Base-by-base conservation (phyloP, 176 grass and related monocot species). In the Musa schizocarpa region DNA sequence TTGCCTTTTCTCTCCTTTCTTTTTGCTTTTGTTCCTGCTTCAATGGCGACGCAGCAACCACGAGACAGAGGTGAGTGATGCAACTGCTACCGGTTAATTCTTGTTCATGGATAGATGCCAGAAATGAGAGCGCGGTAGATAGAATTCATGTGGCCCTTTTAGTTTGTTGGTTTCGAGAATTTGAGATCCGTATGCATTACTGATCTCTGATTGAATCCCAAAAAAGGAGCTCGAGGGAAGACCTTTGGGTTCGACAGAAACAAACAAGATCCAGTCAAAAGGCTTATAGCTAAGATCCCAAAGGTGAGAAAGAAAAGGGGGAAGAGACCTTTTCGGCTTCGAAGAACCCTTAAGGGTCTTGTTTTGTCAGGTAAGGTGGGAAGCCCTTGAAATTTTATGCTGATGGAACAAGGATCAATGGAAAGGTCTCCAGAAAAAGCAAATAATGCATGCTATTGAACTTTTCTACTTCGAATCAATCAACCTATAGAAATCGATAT, bases 1-100 rank as follows among this genome's bases (percentile, higher is more conserved):
- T 71, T 80, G 82, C 81, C 90, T 83, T 70, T 94, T 99, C 90
- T 99, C 95, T 26, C 84, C 90, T 73, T 89, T 97, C 29, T 73
- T 81, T 59, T 59, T 86, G 68, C 62, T 52, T 27, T 63, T 82
- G 19, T 76, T 86, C 75, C 80, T 86, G 80, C 53, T 86, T 65
- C 2, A 52, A 24, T 34, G 29, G 4, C 4, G 3, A 5, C 29
- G 29, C 29, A 34, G 29, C 29, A 34, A 34, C 29, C 29, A 34
- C 29, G 29, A 34, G 2, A 34, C 29, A 0, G 29, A 34, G 29
- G 29, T 34, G 29, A 34, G 29, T 34, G 29, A 34, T 34, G 29
- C 29, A 5, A 34, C 29, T 34, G 29, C 29, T 34, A 5, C 29
- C 3, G 29, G 29, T 34, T 34, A 34, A 34, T 34, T 34, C 3